Base-by-base conservation (phyloP, 139 green algal species). In the Gonium pectorale region DNA sequence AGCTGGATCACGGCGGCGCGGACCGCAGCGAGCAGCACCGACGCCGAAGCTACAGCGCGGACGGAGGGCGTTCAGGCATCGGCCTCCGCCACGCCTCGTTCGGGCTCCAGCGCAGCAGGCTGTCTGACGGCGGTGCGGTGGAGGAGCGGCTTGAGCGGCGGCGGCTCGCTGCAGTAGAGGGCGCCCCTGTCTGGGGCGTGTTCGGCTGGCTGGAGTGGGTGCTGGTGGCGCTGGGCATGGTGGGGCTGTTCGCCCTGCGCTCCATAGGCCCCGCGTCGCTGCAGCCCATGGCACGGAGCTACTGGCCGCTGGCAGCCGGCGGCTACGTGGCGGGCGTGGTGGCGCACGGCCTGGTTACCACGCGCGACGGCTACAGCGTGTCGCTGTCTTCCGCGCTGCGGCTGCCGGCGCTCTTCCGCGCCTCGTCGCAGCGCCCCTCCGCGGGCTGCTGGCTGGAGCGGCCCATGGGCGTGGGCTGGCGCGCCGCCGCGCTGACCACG, bases 171-270 rank as follows among this genome's bases (percentile, higher is more conserved):
- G 64, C 27, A 19, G 79, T 78, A 24, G 79, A 85, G 46, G 79
- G 64, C 44, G 44, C 79, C 0, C 79, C 79, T 7, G n/a, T 85
- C 24, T 67, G 27, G 41, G 66, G 86, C 56, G 27, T 87, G 26
- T 81, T 85, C 8, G 86, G 86, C 80, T 81, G 52, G 44, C 21
- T 85, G 29, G 86, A 90, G 80, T 87, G 80, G 79, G 54, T 82
- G 37, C 40, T 90, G 24, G 72, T 86, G 37, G 46, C 46, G 19
- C 7, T 66, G 1, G 80, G 37, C 19, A 33, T 90, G 31, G 0
- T 66, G n/a, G 86, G 21, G 9, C n/a, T 90, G 11, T 90, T 80
- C 41, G 64, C 62, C 41, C 33, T 83, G 26, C 86, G 82, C 64
- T 70, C 67, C 67, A 60, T 90, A 9, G 69, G 44, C n/a, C 70